These are phyloP conservation scores for Mycena sanguinolenta DNA, from an alignment of 768 basidiomycete species.

Conservation along the genomic window DNA sequence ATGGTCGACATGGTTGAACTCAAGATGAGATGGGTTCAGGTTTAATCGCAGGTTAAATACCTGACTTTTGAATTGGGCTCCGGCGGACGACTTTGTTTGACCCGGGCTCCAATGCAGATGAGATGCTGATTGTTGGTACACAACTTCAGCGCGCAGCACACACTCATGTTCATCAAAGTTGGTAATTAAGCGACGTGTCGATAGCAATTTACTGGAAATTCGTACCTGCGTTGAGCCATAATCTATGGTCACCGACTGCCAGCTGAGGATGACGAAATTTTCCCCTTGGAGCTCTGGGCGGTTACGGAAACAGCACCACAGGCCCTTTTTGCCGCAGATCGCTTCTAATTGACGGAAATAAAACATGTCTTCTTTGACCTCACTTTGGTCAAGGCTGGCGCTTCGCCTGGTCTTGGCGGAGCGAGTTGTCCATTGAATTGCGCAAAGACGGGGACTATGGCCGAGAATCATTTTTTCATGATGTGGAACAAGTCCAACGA, in stretches of 20 bases:
- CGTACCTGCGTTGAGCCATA: background rate
- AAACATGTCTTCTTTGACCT: no score
- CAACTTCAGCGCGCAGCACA: no score
- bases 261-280: background rate
- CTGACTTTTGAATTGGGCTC: background rate
- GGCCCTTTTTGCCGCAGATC: no score
- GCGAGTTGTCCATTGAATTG: no score
- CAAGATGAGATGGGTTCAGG: background rate
- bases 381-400: no score
- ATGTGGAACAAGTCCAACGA: no score
- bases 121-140: background rate
- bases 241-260: background rate
- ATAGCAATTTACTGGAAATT: background rate
- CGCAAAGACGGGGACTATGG: no score
- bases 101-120: background rate
- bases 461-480: no score
- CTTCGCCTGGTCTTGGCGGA: no score
- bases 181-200: background rate
- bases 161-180: background rate
- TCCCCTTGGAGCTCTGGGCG: background rate
- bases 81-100: background rate
- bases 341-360: no score
- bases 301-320: no score
- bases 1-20: slow-evolving; percentile 13
- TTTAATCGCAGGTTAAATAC: background rate